Evolutionary conservation across 805 yeast species (phyloP).

Genomic region (Phaffomyces thermotolerans): DNA sequence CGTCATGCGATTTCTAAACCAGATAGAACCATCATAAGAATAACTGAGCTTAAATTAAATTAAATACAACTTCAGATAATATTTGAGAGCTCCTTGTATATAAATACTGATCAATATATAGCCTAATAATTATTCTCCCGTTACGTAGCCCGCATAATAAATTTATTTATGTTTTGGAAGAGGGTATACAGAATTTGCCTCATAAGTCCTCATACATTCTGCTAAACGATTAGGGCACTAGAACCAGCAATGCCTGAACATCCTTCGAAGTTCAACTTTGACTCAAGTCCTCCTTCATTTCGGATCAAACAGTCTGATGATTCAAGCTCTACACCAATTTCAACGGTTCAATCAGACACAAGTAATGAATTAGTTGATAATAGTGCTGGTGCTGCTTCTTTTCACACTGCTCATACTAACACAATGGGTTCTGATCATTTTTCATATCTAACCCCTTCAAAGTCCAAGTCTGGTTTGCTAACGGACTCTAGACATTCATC

Average conservation of each 20-base stretch:
- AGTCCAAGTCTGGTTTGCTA: constrained; percentile 14
- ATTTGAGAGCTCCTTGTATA: neutral
- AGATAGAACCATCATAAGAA: constrained; percentile 68
- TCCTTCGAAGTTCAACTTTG: too few relatives aligned
- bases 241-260: neutral
- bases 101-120: neutral
- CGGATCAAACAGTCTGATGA: neutral
- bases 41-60: constrained; percentile 60
- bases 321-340: neutral
- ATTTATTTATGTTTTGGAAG: too few relatives aligned
- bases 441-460: constrained; percentile 9
- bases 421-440: neutral
- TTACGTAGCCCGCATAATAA: neutral
- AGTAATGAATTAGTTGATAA: neutral
- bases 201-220: too few relatives aligned
- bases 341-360: neutral
- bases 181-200: too few relatives aligned
- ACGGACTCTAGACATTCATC: constrained; percentile 6
- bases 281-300: neutral
- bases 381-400: constrained; percentile 7
- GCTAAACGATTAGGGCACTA: too few relatives aligned
- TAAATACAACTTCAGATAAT: neutral
- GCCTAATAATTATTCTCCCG: neutral
- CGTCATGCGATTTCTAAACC: constrained; percentile 62
- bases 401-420: constrained; percentile 18